Conservation (phyloP, 2,329 filamentous ascomycete species). For the Dactylellina haptotyla region DNA sequence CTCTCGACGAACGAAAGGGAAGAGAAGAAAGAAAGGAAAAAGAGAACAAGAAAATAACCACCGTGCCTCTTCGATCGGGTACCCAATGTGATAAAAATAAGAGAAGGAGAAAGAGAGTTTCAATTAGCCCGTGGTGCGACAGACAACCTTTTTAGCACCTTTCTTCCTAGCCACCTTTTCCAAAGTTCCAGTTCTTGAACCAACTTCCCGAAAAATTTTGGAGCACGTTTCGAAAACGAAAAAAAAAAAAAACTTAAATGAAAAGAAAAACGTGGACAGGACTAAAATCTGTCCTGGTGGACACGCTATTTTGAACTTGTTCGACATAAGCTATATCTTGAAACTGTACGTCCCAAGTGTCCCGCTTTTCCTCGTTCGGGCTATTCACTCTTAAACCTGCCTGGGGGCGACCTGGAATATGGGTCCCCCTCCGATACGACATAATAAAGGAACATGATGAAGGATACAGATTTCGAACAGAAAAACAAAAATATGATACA, state of each 20-base stretch:
- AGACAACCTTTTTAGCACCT: slow-evolving; percentile 45
- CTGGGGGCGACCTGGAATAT: slow-evolving; percentile 29
- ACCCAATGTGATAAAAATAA: slow-evolving; percentile 49
- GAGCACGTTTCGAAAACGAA: slow-evolving; percentile 45
- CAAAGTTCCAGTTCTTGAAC: slow-evolving; percentile 44
- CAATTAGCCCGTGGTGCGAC: slow-evolving; percentile 41
- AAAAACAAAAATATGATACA: slow-evolving; percentile 22
- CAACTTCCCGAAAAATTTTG: slow-evolving; percentile 52
- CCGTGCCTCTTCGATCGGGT: slow-evolving; percentile 49
- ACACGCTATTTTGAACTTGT: slow-evolving; percentile 40
- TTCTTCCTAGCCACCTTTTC: slow-evolving; percentile 46
- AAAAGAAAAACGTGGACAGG: slow-evolving; percentile 52
- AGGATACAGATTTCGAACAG: neutral
- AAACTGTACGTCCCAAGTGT: slow-evolving; percentile 13
- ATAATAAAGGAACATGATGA: slow-evolving; percentile 34
- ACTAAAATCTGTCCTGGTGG: slow-evolving; percentile 50
- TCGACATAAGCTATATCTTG: slow-evolving; percentile 13
- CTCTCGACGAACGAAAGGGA: slow-evolving; percentile 55
- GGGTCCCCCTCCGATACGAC: slow-evolving; percentile 29
- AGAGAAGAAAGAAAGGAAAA: slow-evolving; percentile 53
- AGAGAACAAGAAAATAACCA: slow-evolving; percentile 40
- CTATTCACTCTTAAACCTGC: slow-evolving; percentile 47
- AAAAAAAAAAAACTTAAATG: slow-evolving; percentile 43
- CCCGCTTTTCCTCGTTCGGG: slow-evolving; percentile 51
- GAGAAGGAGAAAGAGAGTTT: slow-evolving; percentile 33